These are phyloP conservation scores for Claviceps humidiphila DNA, from an alignment of 2,329 filamentous ascomycete genomes.

Conservation along the genomic window DNA sequence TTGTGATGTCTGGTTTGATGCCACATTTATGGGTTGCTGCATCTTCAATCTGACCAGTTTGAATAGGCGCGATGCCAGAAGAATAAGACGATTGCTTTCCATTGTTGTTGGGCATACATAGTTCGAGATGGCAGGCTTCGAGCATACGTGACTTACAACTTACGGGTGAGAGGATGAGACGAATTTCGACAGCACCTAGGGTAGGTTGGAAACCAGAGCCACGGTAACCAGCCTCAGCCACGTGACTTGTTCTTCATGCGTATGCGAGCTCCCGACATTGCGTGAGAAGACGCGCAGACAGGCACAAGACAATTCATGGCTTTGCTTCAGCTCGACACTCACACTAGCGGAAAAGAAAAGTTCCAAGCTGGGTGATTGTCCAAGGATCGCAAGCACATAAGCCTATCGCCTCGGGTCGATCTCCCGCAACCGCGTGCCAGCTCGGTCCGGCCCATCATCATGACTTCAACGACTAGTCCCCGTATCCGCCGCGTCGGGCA, in stretches of 20 bases:
- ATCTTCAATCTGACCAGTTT: background rate
- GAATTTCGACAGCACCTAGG: background rate
- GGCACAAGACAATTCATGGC: background rate
- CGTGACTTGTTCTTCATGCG: background rate
- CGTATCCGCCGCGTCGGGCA: conserved; percentile 34
- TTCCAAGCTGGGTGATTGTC: background rate
- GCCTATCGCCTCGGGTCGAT: background rate
- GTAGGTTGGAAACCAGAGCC: background rate
- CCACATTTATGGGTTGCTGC: too few species aligned
- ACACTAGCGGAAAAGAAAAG: background rate
- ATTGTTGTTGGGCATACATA: background rate
- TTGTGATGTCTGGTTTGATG: background rate
- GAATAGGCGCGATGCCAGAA: background rate
- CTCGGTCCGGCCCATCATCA: conserved; percentile 9
- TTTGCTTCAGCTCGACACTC: background rate
- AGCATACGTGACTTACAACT: background rate
- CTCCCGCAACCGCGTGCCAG: conserved; percentile 5
- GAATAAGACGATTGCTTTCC: background rate
- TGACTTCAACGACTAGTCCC: conserved; percentile 22
- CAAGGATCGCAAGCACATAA: background rate
- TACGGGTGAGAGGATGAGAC: too few species aligned
- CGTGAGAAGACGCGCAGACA: background rate
- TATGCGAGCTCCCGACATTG: background rate
- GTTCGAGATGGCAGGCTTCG: background rate
- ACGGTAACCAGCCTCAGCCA: background rate